These are phyloP conservation scores for Eucalyptus lansdowneana DNA, from an alignment of 345 rosid genomes.

Conservation along the genomic window DNA sequence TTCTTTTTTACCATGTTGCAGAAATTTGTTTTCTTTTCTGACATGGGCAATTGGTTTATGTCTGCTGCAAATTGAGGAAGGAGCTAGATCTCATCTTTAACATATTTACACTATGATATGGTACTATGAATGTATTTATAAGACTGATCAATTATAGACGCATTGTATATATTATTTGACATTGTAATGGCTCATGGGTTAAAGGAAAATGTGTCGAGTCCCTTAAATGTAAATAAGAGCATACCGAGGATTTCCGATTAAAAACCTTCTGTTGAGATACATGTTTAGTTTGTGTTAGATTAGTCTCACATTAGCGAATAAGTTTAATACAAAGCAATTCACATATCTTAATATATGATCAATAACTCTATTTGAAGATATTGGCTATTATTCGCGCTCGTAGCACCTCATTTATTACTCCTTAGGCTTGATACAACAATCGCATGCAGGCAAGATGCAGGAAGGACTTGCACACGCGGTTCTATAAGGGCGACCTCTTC, in stretches of 20 bases:
- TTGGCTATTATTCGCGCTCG: not conserved
- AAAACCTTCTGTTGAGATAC: not conserved
- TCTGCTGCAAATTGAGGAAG: not conserved
- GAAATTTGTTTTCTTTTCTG: not conserved
- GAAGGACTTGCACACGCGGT: not conserved
- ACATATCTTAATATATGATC: not conserved
- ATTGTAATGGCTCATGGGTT: not conserved
- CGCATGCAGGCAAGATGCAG: fast-evolving
- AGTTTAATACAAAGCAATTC: fast-evolving
- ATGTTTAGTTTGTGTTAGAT: not conserved
- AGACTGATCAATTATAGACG: not conserved
- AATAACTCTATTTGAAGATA: fast-evolving
- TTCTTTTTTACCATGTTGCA: not conserved
- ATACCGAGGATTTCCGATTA: fast-evolving
- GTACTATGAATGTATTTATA: not conserved
- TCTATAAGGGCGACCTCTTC: not conserved
- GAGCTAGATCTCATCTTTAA: not conserved
- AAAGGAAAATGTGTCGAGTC: not conserved
- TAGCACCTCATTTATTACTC: not conserved
- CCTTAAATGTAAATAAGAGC: not conserved
- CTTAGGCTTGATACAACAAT: not conserved
- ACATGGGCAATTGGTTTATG: not conserved
- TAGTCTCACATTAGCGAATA: not conserved
- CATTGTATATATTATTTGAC: not conserved
- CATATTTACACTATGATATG: not conserved